Percentiles rank a stretch among this genome's conserved stretches.
Conservation (phyloP, 1,139 yeast genomes). For the Scheffersomyces titani region DNA sequence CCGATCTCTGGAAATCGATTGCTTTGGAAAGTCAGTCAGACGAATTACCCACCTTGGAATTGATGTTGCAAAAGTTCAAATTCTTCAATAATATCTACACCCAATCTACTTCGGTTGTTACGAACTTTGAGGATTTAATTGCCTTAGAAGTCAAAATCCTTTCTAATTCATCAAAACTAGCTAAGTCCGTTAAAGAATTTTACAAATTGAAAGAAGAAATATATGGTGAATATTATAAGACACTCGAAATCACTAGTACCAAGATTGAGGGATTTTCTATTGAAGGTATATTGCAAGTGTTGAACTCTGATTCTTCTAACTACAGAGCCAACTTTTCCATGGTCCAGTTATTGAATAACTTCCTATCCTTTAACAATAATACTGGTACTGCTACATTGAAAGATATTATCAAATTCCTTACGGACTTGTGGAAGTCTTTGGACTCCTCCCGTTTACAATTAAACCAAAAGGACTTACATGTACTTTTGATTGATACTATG, state of each 20-base stretch:
- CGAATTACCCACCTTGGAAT: constrained; percentile 26
- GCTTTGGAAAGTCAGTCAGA: constrained; percentile 24
- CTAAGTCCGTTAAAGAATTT: constrained; percentile 31
- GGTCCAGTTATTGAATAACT: constrained; percentile 13
- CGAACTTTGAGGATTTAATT: constrained; percentile 8
- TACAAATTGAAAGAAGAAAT: constrained; percentile 47
- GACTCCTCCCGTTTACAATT: constrained; percentile 64
- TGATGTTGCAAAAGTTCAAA: constrained; percentile 30
- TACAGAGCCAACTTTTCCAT: constrained; percentile 27
- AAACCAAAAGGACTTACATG: constrained; percentile 65
- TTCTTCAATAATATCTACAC: constrained; percentile 30
- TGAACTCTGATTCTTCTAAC: constrained; percentile 25
- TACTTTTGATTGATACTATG: constrained; percentile 50
- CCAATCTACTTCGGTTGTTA: constrained; percentile 2
- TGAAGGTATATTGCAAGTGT: constrained; percentile 12
- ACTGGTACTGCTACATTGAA: constrained; percentile 9
- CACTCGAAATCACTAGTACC: constrained; percentile 6
- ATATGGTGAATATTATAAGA: constrained; percentile 33
- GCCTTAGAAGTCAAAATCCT: constrained; percentile 21
- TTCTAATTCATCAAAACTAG: constrained; percentile 21
- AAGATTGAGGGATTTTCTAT: constrained; percentile 1
- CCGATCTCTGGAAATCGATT: constrained; percentile 18
- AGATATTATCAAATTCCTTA: constrained; percentile 31
- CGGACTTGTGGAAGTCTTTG: constrained; percentile 58
- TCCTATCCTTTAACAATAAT: constrained; percentile 11